Conservation (phyloP, 2,329 filamentous ascomycete species). For the Colletotrichum sp. region DNA sequence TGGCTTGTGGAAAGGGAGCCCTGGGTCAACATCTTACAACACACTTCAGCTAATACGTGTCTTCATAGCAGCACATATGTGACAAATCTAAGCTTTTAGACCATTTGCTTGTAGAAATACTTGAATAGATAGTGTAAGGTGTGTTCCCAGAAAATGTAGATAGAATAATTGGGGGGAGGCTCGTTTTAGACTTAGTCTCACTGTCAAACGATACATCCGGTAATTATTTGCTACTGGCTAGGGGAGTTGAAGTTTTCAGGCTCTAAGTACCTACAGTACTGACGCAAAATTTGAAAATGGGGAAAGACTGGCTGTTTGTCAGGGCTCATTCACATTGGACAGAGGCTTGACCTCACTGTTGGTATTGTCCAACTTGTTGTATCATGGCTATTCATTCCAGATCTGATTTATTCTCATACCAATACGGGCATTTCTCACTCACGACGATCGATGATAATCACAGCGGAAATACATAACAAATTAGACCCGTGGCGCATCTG, state of each 20-base stretch:
- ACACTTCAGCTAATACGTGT: not conserved
- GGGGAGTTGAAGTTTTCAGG: not conserved
- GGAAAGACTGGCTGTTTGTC: not conserved
- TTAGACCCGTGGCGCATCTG: no score
- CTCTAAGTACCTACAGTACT: not conserved
- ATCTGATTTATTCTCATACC: not conserved
- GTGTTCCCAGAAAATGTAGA: not conserved
- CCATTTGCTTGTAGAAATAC: not conserved
- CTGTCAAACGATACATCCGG: not conserved
- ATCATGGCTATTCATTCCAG: not conserved
- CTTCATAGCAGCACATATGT: no score
- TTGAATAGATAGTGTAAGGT: not conserved
- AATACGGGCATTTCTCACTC: not conserved
- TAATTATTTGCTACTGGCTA: not conserved
- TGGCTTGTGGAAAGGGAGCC: not conserved
- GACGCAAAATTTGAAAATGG: not conserved
- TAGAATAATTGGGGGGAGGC: not conserved
- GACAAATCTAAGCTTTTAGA: no score
- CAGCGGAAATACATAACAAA: no score
- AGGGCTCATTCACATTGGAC: not conserved
- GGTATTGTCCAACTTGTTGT: not conserved
- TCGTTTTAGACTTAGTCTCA: not conserved
- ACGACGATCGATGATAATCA: not conserved
- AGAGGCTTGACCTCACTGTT: not conserved
- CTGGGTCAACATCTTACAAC: fast-evolving